Base-by-base conservation (phyloP, 2,329 filamentous ascomycete genomes). In the Diaporthe vaccinii region DNA sequence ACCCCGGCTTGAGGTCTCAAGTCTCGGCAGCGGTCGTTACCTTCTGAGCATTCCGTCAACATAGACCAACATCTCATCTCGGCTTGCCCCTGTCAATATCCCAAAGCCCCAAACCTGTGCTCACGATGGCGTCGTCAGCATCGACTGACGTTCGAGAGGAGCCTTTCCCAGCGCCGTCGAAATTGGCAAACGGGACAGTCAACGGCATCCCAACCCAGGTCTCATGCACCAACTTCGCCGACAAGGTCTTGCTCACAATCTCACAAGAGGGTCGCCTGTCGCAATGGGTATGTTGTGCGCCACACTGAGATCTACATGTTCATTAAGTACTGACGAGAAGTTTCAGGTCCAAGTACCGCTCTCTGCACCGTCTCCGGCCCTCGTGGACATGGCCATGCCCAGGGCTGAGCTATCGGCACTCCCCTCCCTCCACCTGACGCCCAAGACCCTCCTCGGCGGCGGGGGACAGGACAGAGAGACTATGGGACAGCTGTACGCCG, bases 191-290 rank as follows among this genome's bases (percentile, higher is more conserved):
- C 1, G 92, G 93, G 3, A 82, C 87, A 4, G 91, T 98, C 76
- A 91, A 93, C 77, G 92, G 91, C 41, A 83, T 93, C 31, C 83
- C 88, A 49, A 98, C 97, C 1, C 91, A 95, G 78, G 92, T 94
- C 46, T 92, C 91, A 53, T 89, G 89, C 15, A 87, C 95, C 72
- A 91, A 89, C 79, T 98, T 98, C 84, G 89, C 92, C 12, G 97
- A 98, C 89, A 98, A 95, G 84, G 95, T 99, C 80, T 86, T 99
- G 79, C 87, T 99, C 77, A 98, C 95, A 1, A 89, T 98, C 76
- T 94, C 94, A 0, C 97, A 98, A 85, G 91, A 93, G 76, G 96
- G 96, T 9, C 91, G 93, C 75, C 86, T 98, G 62, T 94, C 94
- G 28, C 97, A 98, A 88, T 99, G 97, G 97, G 95, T 98, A 87